Percentiles rank a stretch among this genome's conserved stretches.
phyloP scores from a whole-genome alignment of 257 asterid species.

The Gentiana straminea region DNA sequence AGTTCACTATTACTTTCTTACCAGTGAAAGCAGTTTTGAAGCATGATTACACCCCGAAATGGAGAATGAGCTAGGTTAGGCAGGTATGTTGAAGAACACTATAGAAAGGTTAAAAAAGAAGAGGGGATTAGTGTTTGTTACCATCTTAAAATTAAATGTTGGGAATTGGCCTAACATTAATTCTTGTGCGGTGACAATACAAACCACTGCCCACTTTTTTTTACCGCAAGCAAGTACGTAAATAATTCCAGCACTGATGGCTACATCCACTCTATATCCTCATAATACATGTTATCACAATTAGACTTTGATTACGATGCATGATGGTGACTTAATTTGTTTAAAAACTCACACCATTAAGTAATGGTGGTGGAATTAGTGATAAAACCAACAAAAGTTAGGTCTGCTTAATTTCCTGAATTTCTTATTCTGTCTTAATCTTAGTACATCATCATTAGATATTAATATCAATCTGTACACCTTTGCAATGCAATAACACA shows the following conservation, averaged over 20 bases:
- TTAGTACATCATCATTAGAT: too few species aligned
- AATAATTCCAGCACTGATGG: background rate
- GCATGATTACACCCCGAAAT: background rate
- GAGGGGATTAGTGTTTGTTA: too few species aligned
- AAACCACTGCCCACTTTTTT: background rate
- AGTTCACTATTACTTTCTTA: background rate
- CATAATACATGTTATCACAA: too few species aligned
- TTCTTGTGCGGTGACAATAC: background rate
- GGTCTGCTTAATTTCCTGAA: background rate
- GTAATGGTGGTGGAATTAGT: background rate
- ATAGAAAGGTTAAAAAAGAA: too few species aligned
- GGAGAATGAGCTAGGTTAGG: background rate
- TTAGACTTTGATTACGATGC: too few species aligned
- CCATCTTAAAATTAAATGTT: too few species aligned
- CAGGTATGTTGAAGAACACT: background rate
- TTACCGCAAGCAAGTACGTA: background rate
- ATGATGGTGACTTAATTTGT: background rate
- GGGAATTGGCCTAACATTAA: too few species aligned
- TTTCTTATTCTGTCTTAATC: background rate
- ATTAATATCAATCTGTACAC: too few species aligned
- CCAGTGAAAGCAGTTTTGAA: background rate
- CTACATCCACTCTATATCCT: conserved; percentile 1
- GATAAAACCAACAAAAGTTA: background rate
- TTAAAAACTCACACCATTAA: conserved; percentile 4
- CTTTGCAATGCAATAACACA: too few species aligned